These are phyloP conservation scores for Stemphylium lycopersici DNA, from an alignment of 2,329 filamentous ascomycete species.

Conservation along the genomic window DNA sequence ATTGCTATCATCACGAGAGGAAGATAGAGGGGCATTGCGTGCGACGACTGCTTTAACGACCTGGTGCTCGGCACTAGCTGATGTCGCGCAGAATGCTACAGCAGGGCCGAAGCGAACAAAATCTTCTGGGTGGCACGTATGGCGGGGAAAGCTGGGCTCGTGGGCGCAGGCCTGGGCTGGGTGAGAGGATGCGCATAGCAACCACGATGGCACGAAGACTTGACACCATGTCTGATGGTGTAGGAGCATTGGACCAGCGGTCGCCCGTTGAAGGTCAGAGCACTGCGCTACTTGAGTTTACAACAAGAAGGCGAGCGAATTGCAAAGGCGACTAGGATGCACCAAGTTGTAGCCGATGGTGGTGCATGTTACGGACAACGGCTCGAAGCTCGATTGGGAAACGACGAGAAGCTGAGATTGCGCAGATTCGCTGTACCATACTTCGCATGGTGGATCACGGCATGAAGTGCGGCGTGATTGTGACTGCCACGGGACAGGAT, in stretches of 20 bases:
- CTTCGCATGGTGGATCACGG: not conserved
- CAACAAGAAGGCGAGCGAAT: not conserved
- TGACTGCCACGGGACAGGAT: constrained; percentile 1
- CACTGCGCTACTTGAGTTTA: constrained; percentile 13
- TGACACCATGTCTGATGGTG: constrained; percentile 14
- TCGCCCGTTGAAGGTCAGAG: constrained; percentile 5
- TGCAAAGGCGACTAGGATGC: not conserved
- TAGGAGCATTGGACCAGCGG: constrained; percentile 21
- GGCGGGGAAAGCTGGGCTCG: not conserved
- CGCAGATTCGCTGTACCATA: not conserved
- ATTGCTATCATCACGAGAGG: not conserved
- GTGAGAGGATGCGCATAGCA: constrained; percentile 2
- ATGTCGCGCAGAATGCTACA: constrained; percentile 9
- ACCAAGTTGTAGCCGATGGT: not conserved
- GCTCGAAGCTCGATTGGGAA: constrained; percentile 5
- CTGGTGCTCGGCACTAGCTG: constrained; percentile 16
- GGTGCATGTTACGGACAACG: not conserved
- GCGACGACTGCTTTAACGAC: constrained; percentile 16
- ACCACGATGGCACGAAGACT: constrained; percentile 13
- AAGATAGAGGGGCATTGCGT: constrained; percentile 10
- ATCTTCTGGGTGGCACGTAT: not conserved
- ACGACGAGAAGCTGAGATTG: not conserved
- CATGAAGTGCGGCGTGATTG: not conserved
- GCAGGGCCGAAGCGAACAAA: not conserved
- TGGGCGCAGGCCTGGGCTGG: constrained; percentile 1